Percentiles rank a stretch among this genome's conserved stretches.
Conservation (phyloP, 2,329 filamentous ascomycete species). For the Colletotrichum australisinense region DNA sequence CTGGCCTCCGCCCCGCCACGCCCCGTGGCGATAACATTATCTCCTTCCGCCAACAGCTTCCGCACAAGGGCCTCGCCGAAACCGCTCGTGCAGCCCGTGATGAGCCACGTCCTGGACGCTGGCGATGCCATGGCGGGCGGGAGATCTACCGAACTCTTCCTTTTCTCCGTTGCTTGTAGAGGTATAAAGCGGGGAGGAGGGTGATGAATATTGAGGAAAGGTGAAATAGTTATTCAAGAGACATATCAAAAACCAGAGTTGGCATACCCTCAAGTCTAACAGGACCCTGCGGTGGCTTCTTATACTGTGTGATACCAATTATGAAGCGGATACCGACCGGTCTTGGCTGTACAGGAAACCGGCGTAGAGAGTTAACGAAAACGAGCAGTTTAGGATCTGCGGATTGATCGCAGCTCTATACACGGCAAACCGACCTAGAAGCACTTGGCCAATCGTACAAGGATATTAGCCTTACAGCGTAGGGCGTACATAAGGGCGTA, state of each 20-base stretch:
- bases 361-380: neutral
- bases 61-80: conserved; percentile 52
- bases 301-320: no score
- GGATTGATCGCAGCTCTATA: neutral
- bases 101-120: conserved; percentile 44
- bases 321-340: neutral
- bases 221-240: no score
- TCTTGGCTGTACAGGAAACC: neutral
- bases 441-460: neutral
- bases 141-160: no score
- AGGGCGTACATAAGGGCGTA: neutral
- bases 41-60: conserved; percentile 49
- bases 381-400: neutral
- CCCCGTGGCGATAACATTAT: conserved; percentile 55
- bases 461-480: neutral
- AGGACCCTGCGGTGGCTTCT: no score
- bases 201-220: no score
- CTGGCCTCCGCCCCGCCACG: conserved; percentile 46
- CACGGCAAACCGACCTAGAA: no score
- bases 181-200: no score
- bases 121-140: neutral
- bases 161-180: no score
- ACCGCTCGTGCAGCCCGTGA: conserved; percentile 57
- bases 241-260: no score
- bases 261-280: no score